phyloP scores from a whole-genome alignment of 2,329 filamentous ascomycete species.

The Cercospora nicotianae region DNA sequence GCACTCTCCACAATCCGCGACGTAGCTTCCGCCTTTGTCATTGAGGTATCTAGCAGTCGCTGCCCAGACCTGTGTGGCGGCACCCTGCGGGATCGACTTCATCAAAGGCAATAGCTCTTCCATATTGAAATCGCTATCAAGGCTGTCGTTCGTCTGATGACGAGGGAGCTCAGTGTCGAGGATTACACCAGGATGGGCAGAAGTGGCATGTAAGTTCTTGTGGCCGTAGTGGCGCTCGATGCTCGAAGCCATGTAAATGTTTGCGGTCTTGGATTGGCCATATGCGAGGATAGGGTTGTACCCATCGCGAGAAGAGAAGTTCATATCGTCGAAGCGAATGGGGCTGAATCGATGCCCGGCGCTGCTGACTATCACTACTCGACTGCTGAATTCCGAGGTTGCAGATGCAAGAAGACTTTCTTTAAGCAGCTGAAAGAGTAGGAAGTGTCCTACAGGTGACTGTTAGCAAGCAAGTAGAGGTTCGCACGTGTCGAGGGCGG shows the following conservation, averaged over 20 bases:
- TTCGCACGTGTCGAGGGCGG: background rate
- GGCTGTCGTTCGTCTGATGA: constrained; percentile 5
- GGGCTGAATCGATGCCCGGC: constrained; percentile 43
- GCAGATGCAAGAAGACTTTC: constrained; percentile 39
- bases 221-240: constrained; percentile 52
- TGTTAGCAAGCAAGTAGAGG: background rate
- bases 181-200: constrained; percentile 44
- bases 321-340: constrained; percentile 36
- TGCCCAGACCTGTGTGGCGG: constrained; percentile 52
- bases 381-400: constrained; percentile 38
- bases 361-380: constrained; percentile 49
- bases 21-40: constrained; percentile 49
- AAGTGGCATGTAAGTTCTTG: constrained; percentile 47
- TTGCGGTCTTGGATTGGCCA: constrained; percentile 53
- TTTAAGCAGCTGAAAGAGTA: constrained; percentile 55
- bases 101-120: constrained; percentile 4
- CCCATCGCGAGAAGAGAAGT: constrained; percentile 30
- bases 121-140: constrained; percentile 7
- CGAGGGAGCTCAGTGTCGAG: constrained; percentile 4
- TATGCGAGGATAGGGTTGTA: constrained; percentile 42
- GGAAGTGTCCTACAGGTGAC: constrained; percentile 45
- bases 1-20: constrained; percentile 43
- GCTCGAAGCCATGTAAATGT: constrained; percentile 53
- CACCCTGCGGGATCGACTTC: constrained; percentile 46
- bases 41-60: constrained; percentile 44